Base-by-base conservation (phyloP, 176 grass and related monocot genomes). In the Musa acuminata region DNA sequence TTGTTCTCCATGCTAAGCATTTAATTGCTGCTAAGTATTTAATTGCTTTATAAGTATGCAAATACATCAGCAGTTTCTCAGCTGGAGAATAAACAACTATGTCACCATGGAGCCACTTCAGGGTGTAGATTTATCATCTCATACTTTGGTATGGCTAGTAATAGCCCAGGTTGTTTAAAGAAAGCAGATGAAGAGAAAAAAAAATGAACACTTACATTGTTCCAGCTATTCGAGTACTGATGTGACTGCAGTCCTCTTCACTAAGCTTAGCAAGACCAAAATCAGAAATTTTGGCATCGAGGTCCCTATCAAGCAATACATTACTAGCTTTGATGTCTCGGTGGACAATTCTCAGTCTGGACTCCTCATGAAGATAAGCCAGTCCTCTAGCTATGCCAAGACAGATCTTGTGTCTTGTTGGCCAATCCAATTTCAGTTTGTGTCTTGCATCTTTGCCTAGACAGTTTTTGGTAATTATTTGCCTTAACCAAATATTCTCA, bases 301-400 rank as follows among this genome's bases (percentile, higher is more conserved):
- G 67, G 76, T 98, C 73, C 75, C 83, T 92, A 65, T 93, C 90
- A 62, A 98, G 94, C 79, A 98, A 75, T 82, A 98, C 84, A 85
- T 98, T 98, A 77, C 94, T 98, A 60, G 90, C 94, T 82, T 98
- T 98, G 73, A 93, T 98, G 84, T 98, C 94, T 85, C 94, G 80
- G 82, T 98, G 94, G 51, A 98, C 88, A 57, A 98, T 98, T 71
- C 80, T 93, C 83, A 98, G 83, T 62, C 78, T 55, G 13, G 87
- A 93, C 52, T 93, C 90, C 72, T 98, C 94, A 17, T 98, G 94
- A 25, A 98, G 72, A 87, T 98, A 93, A 70, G 84, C 82, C 77
- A 98, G 55, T 35, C 94, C 90, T 80, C 74, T 88, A 76, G 94
- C 94, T 87, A 93, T 98, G 53, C 86, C 94, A 27, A 98, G 80